phyloP scores from a whole-genome alignment of 352 stramenopile species.

The Saprolegnia parasitica region DNA sequence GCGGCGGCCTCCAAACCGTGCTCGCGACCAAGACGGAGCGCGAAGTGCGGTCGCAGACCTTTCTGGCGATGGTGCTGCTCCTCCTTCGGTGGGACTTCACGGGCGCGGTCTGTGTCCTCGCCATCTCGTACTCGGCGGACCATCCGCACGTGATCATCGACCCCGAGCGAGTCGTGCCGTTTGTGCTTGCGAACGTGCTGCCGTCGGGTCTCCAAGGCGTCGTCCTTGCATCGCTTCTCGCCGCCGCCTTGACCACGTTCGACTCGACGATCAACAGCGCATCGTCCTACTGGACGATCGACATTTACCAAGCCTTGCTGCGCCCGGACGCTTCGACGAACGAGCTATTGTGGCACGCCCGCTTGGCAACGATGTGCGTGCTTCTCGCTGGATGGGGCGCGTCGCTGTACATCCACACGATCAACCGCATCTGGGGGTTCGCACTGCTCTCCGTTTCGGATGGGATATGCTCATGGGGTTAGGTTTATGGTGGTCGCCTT shows the following conservation, averaged over 20 bases:
- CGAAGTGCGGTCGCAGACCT: conserved; percentile 71
- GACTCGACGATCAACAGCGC: conserved; percentile 75
- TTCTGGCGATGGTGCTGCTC: conserved; percentile 67
- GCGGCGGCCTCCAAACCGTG: conserved; percentile 62
- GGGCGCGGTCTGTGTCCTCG: conserved; percentile 62
- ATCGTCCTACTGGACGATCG: conserved; percentile 76
- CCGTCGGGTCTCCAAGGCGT: conserved; percentile 59
- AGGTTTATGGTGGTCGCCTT: conserved; percentile 70
- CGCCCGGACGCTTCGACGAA: conserved; percentile 50
- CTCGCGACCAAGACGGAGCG: conserved; percentile 74
- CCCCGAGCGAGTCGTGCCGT: conserved; percentile 61
- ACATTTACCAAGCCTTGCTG: conserved; percentile 73
- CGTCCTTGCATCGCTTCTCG: conserved; percentile 60
- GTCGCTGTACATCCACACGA: conserved; percentile 63
- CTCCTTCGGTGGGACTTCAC: conserved; percentile 72
- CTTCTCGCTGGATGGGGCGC: conserved; percentile 56
- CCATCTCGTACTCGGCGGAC: conserved; percentile 57
- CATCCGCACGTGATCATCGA: conserved; percentile 47
- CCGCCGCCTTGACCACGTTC: conserved; percentile 71
- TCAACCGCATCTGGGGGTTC: conserved; percentile 70
- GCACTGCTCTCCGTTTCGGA: neutral
- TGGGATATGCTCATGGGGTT: neutral
- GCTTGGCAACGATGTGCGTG: conserved; percentile 49
- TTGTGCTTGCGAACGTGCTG: conserved; percentile 73
- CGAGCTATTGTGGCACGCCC: conserved; percentile 61